Conservation (phyloP, 768 basidiomycete species). For the Mycena indigotica region DNA sequence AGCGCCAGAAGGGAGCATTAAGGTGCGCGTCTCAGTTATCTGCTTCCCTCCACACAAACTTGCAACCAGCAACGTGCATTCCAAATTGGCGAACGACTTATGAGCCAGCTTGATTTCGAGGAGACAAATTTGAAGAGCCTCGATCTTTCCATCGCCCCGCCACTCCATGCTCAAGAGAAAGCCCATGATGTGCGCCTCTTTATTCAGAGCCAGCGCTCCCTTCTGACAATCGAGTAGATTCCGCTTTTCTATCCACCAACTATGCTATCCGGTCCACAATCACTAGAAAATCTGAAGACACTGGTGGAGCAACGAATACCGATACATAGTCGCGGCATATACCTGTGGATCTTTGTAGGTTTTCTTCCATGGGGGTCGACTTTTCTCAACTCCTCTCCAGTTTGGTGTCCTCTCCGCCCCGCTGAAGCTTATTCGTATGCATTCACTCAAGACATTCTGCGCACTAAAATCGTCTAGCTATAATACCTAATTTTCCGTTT, state of each 20-base stretch:
- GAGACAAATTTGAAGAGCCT: constrained; percentile 52
- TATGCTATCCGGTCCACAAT: constrained; percentile 17
- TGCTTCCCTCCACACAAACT: neutral
- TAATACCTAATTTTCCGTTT: constrained; percentile 59
- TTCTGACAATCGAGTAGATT: neutral
- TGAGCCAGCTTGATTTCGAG: constrained; percentile 55
- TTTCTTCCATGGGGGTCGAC: neutral
- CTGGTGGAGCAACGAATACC: constrained; percentile 18
- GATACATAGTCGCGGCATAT: constrained; percentile 11
- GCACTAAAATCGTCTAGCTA: constrained; percentile 33
- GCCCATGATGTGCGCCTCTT: neutral
- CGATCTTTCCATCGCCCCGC: constrained; percentile 50
- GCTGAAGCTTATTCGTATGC: constrained; percentile 51
- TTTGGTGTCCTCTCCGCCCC: constrained; percentile 52
- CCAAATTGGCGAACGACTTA: constrained; percentile 49
- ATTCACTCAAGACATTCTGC: neutral
- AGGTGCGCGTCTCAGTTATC: neutral
- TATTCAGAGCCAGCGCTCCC: neutral
- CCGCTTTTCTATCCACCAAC: constrained; percentile 16
- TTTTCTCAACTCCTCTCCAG: neutral
- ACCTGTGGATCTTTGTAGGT: constrained; percentile 18
- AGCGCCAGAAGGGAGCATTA: neutral
- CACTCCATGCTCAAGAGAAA: constrained; percentile 15
- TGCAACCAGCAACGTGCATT: constrained; percentile 42
- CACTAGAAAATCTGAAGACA: constrained; percentile 14